A percentile compares a stretch with the other conserved stretches of the same genome.
These are phyloP conservation scores for Microdochium bolleyi DNA, from an alignment of 2,329 filamentous ascomycete species.

Conservation along the genomic window DNA sequence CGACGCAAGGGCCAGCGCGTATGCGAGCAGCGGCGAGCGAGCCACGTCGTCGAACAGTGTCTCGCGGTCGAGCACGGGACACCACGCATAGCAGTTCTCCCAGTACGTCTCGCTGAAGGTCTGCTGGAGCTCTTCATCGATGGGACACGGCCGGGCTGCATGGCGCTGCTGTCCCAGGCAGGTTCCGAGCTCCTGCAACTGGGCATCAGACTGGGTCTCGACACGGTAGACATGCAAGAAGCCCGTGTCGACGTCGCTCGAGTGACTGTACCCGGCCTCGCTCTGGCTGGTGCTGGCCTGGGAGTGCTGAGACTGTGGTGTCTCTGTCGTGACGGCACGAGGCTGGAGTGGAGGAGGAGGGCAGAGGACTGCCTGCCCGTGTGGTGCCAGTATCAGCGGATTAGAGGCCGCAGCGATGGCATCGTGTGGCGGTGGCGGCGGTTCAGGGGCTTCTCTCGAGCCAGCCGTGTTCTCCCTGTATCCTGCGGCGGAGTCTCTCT, in stretches of 20 bases:
- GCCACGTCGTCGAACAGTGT: conserved; percentile 19
- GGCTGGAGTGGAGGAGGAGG: background rate
- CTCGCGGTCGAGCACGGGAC: conserved; percentile 27
- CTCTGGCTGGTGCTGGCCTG: conserved; percentile 2
- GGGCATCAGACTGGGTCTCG: conserved; percentile 20
- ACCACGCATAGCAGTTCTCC: conserved; percentile 33
- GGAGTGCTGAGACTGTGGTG: background rate
- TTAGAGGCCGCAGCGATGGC: too few relatives aligned
- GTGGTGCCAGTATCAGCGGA: background rate
- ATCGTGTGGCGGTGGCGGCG: too few relatives aligned
- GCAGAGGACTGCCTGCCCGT: background rate
- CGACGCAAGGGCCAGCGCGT: conserved; percentile 28
- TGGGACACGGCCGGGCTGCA: conserved; percentile 7
- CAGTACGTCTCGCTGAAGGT: conserved; percentile 33
- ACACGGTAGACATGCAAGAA: conserved; percentile 24
- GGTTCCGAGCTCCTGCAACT: conserved; percentile 18
- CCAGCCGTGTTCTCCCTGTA: too few relatives aligned
- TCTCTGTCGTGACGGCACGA: background rate
- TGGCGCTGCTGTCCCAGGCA: conserved; percentile 12
- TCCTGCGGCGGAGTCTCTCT: background rate
- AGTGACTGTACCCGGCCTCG: conserved; percentile 10
- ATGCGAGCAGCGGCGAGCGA: conserved; percentile 23
- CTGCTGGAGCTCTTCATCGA: conserved; percentile 22
- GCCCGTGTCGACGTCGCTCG: conserved; percentile 23
- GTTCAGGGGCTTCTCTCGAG: too few relatives aligned